Conservation (phyloP, 2,329 filamentous ascomycete genomes). For the Dactylonectria macrodidyma region DNA sequence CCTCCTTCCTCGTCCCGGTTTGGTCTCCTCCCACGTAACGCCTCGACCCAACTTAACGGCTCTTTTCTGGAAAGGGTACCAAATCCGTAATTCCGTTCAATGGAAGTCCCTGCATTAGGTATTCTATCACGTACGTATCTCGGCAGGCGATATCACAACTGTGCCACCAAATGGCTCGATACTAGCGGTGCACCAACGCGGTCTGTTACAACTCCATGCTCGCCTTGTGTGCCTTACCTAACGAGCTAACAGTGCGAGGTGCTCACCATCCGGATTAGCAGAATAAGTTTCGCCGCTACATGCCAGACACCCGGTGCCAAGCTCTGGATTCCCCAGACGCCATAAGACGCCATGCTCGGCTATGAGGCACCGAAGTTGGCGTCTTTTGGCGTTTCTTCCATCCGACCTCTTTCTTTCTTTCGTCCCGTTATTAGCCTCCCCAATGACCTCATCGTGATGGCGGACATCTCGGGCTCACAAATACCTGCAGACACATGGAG, state of each 20-base stretch:
- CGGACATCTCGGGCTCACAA: not conserved
- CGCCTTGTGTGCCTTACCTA: too few relatives aligned
- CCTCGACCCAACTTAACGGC: slow-evolving; percentile 29
- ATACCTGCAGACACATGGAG: not conserved
- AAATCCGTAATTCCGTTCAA: slow-evolving; percentile 1
- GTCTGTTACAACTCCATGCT: not conserved
- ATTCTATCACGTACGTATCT: not conserved
- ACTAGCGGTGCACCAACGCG: not conserved
- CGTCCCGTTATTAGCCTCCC: slow-evolving; percentile 25
- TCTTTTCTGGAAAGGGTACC: slow-evolving; percentile 37
- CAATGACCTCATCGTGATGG: slow-evolving; percentile 45
- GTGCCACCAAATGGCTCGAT: not conserved
- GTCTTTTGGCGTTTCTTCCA: slow-evolving; percentile 9
- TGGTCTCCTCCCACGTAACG: not conserved
- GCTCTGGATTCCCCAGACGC: slow-evolving; percentile 37
- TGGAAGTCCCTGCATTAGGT: slow-evolving; percentile 17
- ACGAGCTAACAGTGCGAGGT: too few relatives aligned
- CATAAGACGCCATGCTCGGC: slow-evolving; percentile 23
- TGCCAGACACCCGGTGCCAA: slow-evolving; percentile 22
- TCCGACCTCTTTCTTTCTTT: too few relatives aligned
- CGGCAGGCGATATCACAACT: not conserved
- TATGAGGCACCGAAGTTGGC: slow-evolving; percentile 29
- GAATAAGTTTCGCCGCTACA: slow-evolving; percentile 9
- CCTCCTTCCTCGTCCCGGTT: not conserved
- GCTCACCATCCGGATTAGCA: not conserved